Evolutionary conservation across 176 grass and related monocot species (phyloP), one percentile per base, ranked within the genome.

Genomic region (Musa troglodytarum): DNA sequence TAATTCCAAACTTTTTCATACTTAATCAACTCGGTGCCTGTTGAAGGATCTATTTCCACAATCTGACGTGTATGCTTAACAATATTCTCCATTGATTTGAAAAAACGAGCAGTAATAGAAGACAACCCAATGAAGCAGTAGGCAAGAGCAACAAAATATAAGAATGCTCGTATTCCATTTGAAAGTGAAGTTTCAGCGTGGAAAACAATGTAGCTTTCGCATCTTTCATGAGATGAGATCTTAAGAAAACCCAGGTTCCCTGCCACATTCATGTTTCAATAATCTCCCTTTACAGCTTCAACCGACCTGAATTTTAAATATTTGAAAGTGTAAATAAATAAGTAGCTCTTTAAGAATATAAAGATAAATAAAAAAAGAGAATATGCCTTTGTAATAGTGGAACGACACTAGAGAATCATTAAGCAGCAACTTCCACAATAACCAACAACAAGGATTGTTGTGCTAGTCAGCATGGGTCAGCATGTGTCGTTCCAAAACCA

Each of bases 1-100:
- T 97, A 93, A 72, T 97, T 97, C 93, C 93, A 97, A 68, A 93
- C 80, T 68, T 91, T 97, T 26, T 97, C 88, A 8, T 78, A 62
- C 73, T 70, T 93, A 10, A 85, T 64, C 0, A 90, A 76, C 11
- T 54, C 50, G 15, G 2, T 16, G 23, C 78, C 85, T 34, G 80
- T 87, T 72, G 34, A 34, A 3, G 77, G 77, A 74, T 90, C 86
- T 2, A 82, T 22, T 8, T 50, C 29, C 67, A 93, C 82, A 8
- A 90, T 78, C 76, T 85, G 72, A 49, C 84, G 75, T 13, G 78
- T 74, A 59, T 92, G 93, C 19, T 72, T 86, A 79, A 86, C 85
- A 66, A 96, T 88, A 62, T 69, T 82, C 81, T 96, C 93, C 93
- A 96, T 92, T 8, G 89, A 90, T 16, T 82, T 88, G 74, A 96